phyloP scores from a whole-genome alignment of 1,284 basidiomycete species.

The Trichosporon sp. region DNA sequence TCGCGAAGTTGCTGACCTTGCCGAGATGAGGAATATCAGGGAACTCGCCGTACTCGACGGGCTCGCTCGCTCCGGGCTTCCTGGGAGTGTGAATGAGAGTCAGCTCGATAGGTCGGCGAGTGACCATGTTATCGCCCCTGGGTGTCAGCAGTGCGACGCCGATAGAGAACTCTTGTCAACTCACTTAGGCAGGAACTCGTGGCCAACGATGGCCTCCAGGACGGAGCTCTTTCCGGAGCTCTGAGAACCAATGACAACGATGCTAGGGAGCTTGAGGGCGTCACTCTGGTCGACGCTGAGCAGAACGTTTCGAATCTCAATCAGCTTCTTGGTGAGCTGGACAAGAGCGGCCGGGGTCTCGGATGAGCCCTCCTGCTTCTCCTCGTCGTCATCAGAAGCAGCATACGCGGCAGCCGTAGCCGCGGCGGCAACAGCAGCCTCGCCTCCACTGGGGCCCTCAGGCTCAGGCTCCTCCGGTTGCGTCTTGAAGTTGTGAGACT shows the following conservation, averaged over 20 bases:
- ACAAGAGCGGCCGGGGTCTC: constrained; percentile 62
- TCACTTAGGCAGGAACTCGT: constrained; percentile 96
- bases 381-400: constrained; percentile 23
- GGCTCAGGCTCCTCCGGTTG: constrained; percentile 37
- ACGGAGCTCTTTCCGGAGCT: constrained; percentile 98
- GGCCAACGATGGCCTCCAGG: constrained; percentile 94
- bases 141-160: background rate
- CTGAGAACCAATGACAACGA: constrained; percentile 97
- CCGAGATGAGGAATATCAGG: constrained; percentile 70
- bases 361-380: constrained; percentile 22
- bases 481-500: constrained; percentile 12
- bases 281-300: constrained; percentile 95
- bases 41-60: constrained; percentile 90
- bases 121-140: constrained; percentile 99
- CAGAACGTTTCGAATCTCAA: constrained; percentile 92
- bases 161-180: constrained; percentile 41
- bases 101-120: constrained; percentile 93
- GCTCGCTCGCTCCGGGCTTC: constrained; percentile 60
- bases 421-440: constrained; percentile 29
- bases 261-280: constrained; percentile 88
- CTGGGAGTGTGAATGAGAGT: constrained; percentile 89
- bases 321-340: constrained; percentile 91
- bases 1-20: constrained; percentile 83
- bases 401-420: constrained; percentile 30
- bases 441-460: constrained; percentile 33